Percentiles rank a stretch among this genome's conserved stretches.
Conservation (phyloP, 2,329 filamentous ascomycete species). For the Gyromitra esculenta region DNA sequence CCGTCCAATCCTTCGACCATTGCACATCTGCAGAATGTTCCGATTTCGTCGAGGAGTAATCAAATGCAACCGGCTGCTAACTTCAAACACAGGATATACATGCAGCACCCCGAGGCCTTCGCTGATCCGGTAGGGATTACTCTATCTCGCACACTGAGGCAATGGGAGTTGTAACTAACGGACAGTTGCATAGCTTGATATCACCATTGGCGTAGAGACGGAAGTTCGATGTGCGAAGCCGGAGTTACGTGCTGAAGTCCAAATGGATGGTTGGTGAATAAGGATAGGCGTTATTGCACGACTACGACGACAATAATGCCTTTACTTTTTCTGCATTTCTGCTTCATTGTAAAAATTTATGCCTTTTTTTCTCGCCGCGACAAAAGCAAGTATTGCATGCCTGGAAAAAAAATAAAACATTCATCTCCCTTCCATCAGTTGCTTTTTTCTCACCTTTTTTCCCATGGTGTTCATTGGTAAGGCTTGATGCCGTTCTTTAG, state of each 20-base stretch:
- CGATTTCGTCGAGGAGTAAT: constrained; percentile 37
- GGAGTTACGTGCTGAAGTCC: constrained; percentile 32
- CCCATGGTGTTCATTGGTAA: constrained; percentile 21
- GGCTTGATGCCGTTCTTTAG: constrained; percentile 28
- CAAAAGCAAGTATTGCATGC: constrained; percentile 44
- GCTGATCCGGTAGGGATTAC: constrained; percentile 70
- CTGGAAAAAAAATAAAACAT: constrained; percentile 39
- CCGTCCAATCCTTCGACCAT: constrained; percentile 33
- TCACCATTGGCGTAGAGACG: constrained; percentile 53
- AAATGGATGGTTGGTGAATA: constrained; percentile 33
- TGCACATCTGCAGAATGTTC: constrained; percentile 38
- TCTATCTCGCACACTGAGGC: constrained; percentile 56
- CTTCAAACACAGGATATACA: constrained; percentile 76
- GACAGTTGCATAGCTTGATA: constrained; percentile 52
- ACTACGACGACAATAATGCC: constrained; percentile 15
- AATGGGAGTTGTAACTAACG: constrained; percentile 45
- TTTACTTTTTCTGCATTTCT: constrained; percentile 16
- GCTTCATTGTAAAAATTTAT: constrained; percentile 23
- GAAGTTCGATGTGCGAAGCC: constrained; percentile 16
- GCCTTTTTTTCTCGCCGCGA: constrained; percentile 36
- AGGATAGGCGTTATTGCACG: constrained; percentile 41
- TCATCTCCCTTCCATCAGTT: constrained; percentile 41
- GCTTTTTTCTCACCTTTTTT: constrained; percentile 28
- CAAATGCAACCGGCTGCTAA: constrained; percentile 40
- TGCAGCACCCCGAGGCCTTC: constrained; percentile 91